phyloP scores from a whole-genome alignment of 2,329 filamentous ascomycete species.

The Tolypocladium cylindrosporum region DNA sequence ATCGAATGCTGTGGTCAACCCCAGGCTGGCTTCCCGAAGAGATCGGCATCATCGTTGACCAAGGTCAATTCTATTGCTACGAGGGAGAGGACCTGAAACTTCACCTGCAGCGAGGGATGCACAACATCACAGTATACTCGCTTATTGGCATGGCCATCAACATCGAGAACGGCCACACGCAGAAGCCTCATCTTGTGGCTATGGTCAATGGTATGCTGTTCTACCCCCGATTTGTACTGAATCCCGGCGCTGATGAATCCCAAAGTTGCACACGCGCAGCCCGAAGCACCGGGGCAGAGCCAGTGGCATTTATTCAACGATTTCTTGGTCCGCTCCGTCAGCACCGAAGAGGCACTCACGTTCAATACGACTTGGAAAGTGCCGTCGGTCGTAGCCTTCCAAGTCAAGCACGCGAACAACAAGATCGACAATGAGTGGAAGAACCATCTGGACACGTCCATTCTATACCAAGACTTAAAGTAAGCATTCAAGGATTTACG shows the following conservation, averaged over 20 bases:
- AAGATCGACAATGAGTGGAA: constrained; percentile 82
- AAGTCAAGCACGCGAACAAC: constrained; percentile 72
- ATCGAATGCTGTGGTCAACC: constrained; percentile 75
- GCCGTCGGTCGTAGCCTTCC: constrained; percentile 79
- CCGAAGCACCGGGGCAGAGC: constrained; percentile 46
- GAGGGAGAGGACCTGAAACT: constrained; percentile 82
- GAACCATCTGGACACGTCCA: constrained; percentile 67
- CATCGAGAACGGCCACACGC: constrained; percentile 74
- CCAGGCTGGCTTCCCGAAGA: constrained; percentile 89
- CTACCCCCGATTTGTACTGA: neutral
- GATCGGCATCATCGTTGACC: constrained; percentile 82
- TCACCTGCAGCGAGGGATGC: constrained; percentile 68
- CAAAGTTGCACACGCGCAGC: constrained; percentile 56
- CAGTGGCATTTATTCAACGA: constrained; percentile 98
- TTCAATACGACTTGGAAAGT: constrained; percentile 92
- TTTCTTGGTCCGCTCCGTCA: constrained; percentile 77
- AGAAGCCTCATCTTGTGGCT: constrained; percentile 84
- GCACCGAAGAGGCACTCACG: constrained; percentile 71
- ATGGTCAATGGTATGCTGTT: constrained; percentile 65
- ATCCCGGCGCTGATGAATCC: neutral
- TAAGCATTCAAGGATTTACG: constrained; percentile 17
- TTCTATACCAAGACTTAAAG: constrained; percentile 66
- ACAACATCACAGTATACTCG: constrained; percentile 82
- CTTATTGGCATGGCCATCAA: constrained; percentile 83
- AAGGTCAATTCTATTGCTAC: constrained; percentile 89